Base-by-base conservation (phyloP, 805 yeast species). In the Suhomyces faveliae region DNA sequence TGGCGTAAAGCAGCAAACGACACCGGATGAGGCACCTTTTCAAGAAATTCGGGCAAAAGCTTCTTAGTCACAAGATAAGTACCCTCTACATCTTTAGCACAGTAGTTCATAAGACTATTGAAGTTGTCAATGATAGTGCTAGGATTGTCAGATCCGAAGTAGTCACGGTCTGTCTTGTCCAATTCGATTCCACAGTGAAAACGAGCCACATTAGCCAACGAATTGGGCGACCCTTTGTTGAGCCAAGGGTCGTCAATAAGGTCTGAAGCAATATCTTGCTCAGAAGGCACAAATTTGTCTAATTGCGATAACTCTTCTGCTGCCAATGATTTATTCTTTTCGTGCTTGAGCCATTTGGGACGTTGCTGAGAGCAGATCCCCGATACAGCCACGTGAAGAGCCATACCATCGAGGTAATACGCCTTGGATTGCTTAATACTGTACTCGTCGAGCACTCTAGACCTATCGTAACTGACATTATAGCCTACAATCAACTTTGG, bases 361-460 rank as follows among this genome's bases (percentile, higher is more conserved):
- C 98, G 68, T 60, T 94, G 99, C 56, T 88, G 83, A 2, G 97
- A 88, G 63, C 97, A 89, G 79, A 94, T 85, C 0, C 99, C 99
- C 43, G 85, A 81, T 0, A 84, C 80, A 1, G 98, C 95, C 27
- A 91, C 81, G 66, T 94, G 99, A 15, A 94, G 68, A 1, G 97
- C 85, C 90, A 92, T 87, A 1, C 96, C 91, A 64, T 94, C 99
- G 49, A 95, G 54, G 59, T 73, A 94, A 65, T 89, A 90, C 1
- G 88, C 87, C 54, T 84, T 81, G 0, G 96, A 74, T 40, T 74
- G 79, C 25, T 71, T 64, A 29, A 91, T 61, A 56, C 77, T 75
- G 67, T 94, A 94, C 62, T 94, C 99, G 47, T 94, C 97, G 24
- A 71, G 55, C 1, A 92, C 81, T 29, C 96, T 76, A 1, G 96